Evolutionary conservation across 2,329 filamentous ascomycete species (phyloP), one percentile per base, ranked within the genome.

Genomic region (Graphilbum fragrans): DNA sequence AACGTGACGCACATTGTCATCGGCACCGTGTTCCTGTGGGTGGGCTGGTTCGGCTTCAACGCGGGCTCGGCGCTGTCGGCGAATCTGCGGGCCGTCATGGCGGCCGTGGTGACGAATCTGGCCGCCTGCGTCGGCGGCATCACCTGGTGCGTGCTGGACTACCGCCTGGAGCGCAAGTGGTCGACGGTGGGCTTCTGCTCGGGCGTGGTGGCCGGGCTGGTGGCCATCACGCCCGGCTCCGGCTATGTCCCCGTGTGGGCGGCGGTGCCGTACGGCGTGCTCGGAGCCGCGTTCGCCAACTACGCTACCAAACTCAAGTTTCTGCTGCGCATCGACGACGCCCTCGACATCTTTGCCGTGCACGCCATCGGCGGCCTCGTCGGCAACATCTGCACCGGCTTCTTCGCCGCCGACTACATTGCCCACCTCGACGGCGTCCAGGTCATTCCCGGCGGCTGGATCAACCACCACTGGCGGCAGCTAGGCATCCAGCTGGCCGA

Each of bases 21-120:
- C 42, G 87, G 87, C 23, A 94, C 87, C 3, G 86, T 94, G 37
- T 94, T 94, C 64, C 77, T 94, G 16, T 94, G 87, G 86, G 83
- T 94, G 16, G 87, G 87, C 41, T 94, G 86, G 87, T 93, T 94
- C 55, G 87, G 87, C 37, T 94, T 94, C 76, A 94, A 94, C 53
- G 86, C 84, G 38, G 86, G 86, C 49, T 87, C 82, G 16, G 86
- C 86, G 14, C 67, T 92, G 42, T 70, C 79, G 38, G 86, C 86
- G 39, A 93, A 92, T 59, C 61, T 94, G 55, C 80, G 87, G 38
- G 85, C 85, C 35, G 73, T 94, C 52, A 86, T 94, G 80, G 87
- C 87, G 35, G 83, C 82, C 11, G 70, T 90, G 2, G 84, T 90
- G 35, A 94, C 87, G 41, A 92, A 94, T 58, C 65, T 94, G 23